phyloP scores from a whole-genome alignment of 192 early-diverging fungal genomes.

The Podila verticillata region DNA sequence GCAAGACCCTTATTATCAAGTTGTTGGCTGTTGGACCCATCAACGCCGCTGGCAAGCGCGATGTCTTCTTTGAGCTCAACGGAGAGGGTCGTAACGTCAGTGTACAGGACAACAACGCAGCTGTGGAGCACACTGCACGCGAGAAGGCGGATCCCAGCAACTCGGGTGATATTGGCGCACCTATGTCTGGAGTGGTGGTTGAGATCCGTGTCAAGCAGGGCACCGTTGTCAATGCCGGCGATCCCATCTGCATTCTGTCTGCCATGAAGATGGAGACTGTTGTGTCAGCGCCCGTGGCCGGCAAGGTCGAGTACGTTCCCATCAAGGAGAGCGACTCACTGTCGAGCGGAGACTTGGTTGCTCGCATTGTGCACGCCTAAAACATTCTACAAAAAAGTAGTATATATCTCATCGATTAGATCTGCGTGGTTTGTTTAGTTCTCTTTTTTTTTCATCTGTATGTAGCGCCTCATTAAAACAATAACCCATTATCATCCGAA shows the following conservation, averaged over 20 bases:
- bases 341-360: constrained; percentile 85
- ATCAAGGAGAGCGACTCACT: constrained; percentile 82
- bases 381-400: not conserved
- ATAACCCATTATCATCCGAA: no score
- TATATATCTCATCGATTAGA: not conserved
- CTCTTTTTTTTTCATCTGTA: not conserved
- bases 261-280: constrained; percentile 99
- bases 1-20: constrained; percentile 92
- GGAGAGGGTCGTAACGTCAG: constrained; percentile 91
- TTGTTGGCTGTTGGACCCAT: constrained; percentile 89
- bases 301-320: constrained; percentile 76
- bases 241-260: constrained; percentile 89
- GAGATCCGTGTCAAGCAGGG: constrained; percentile 90
- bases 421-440: not conserved
- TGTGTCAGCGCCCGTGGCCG: constrained; percentile 81
- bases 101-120: constrained; percentile 71
- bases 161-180: constrained; percentile 88
- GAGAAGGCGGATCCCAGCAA: constrained; percentile 80
- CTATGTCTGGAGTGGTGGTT: constrained; percentile 96
- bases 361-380: constrained; percentile 66
- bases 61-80: constrained; percentile 97
- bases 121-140: constrained; percentile 70
- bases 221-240: constrained; percentile 85
- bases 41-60: constrained; percentile 77
- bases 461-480: no score